These are phyloP conservation scores for Tricholoma saponaceum DNA, from an alignment of 768 basidiomycete genomes.

Conservation along the genomic window DNA sequence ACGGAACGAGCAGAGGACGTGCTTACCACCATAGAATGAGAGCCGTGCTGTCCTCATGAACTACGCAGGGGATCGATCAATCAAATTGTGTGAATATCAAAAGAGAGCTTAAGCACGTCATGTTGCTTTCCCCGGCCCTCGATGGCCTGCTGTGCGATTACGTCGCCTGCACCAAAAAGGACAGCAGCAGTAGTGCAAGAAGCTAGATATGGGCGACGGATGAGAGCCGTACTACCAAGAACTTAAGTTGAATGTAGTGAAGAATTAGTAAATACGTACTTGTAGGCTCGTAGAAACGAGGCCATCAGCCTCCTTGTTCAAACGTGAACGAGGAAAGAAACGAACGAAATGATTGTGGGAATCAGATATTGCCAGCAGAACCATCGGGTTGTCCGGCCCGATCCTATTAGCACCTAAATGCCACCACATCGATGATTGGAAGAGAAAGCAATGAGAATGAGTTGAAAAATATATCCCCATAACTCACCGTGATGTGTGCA, in stretches of 20 bases:
- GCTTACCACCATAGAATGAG: conserved; percentile 68
- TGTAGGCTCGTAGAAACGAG: conserved; percentile 33
- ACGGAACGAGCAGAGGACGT: neutral
- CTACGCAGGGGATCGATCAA: neutral
- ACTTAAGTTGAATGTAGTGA: neutral
- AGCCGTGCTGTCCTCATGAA: conserved; percentile 51
- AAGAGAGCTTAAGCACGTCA: conserved; percentile 46
- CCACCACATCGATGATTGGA: no score
- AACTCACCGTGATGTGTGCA: no score
- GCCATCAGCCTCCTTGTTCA: conserved; percentile 24
- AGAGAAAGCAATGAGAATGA: no score
- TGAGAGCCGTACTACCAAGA: conserved; percentile 46
- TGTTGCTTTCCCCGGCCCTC: conserved; percentile 70
- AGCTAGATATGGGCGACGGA: conserved; percentile 57
- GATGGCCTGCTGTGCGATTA: conserved; percentile 83
- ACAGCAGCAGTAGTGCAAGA: conserved; percentile 64
- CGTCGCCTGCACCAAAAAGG: conserved; percentile 71
- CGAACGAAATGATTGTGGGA: no score
- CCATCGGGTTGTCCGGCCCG: no score
- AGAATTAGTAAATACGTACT: conserved; percentile 20
- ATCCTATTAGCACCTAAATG: no score
- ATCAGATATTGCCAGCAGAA: no score
- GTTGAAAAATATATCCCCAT: no score
- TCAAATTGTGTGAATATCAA: neutral
- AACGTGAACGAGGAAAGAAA: neutral